Conservation (phyloP, 2,329 filamentous ascomycete species). For the Graphiopsis chlorocephala region DNA sequence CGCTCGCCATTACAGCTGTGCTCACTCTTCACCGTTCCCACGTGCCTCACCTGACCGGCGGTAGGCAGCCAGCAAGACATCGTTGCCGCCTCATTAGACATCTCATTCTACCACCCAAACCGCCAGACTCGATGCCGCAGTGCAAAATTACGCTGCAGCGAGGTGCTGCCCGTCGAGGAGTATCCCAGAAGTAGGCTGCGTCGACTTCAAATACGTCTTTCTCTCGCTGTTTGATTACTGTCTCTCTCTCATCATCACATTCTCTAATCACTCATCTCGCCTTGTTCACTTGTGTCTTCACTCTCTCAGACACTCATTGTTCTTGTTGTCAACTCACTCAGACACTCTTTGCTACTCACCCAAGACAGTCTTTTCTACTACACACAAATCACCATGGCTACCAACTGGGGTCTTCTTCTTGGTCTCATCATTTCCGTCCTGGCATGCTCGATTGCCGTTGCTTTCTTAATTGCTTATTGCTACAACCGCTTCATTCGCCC, state of each 20-base stretch:
- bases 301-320: conserved; percentile 15
- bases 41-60: not conserved
- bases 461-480: conserved; percentile 15
- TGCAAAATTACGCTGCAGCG: conserved; percentile 7
- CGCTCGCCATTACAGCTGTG: conserved; percentile 10
- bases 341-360: conserved; percentile 16
- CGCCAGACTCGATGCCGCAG: not conserved
- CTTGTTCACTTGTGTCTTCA: conserved; percentile 15
- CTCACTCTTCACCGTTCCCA: conserved; percentile 15
- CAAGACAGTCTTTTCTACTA: conserved; percentile 16
- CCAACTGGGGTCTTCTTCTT: conserved; percentile 16
- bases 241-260: conserved; percentile 15
- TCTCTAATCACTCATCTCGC: conserved; percentile 15
- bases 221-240: conserved; percentile 16
- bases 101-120: conserved; percentile 16
- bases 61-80: conserved; percentile 8
- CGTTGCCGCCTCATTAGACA: conserved; percentile 16
- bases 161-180: not conserved
- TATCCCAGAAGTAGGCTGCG: conserved; percentile 1
- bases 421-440: conserved; percentile 12
- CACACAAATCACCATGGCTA: conserved; percentile 12
- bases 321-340: conserved; percentile 16
- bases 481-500: conserved; percentile 15
- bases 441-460: conserved; percentile 12
- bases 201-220: conserved; percentile 14